Base-by-base conservation (phyloP, 1,284 basidiomycete genomes). In the Ganoderma lucidum region DNA sequence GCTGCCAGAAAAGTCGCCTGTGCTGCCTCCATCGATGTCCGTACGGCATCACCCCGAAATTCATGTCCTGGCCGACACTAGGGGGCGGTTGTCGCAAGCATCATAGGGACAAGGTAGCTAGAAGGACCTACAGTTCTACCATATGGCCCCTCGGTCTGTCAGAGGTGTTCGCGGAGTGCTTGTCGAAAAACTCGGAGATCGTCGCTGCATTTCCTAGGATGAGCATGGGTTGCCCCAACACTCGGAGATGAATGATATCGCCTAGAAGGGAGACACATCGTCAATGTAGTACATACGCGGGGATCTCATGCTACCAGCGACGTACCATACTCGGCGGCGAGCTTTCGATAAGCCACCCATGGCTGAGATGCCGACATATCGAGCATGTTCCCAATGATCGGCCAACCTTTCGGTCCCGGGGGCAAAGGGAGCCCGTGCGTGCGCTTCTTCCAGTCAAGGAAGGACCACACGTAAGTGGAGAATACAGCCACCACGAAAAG, bases 121-220 rank as follows among this genome's bases (percentile, higher is more conserved):
- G 23, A 14, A n/a, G 51, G 6, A 66, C 70, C 45, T 45, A 75
- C 73, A 76, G 64, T 9, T 73, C 69, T 6, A 61, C 41, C 63
- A 73, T 66, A 6, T 68, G 59, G 9, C 62, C 67, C 3, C 39
- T 55, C n/a, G 70, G 62, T 17, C 70, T 48, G 44, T 75, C 61
- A 6, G 71, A 75, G 63, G 74, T 72, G 51, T 69, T 73, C 14
- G 73, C 68, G 10, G 73, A 73, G 1, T 64, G 71, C 66, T 76
- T 75, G 30, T 76, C 74, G 30, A 77, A 72, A 19, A 73, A 64
- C 28, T 74, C 74, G n/a, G 28, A 48, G 42, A 71, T 70, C 3
- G 69, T 66, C 35, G 73, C 71, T 5, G 65, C 53, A 3, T 65
- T 66, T 44, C 66, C 66, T 23, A 75, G 61, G 19, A 70, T 51